These are phyloP conservation scores for Fraxinus angustifolia DNA, from an alignment of 305 asterid species.

Conservation along the genomic window DNA sequence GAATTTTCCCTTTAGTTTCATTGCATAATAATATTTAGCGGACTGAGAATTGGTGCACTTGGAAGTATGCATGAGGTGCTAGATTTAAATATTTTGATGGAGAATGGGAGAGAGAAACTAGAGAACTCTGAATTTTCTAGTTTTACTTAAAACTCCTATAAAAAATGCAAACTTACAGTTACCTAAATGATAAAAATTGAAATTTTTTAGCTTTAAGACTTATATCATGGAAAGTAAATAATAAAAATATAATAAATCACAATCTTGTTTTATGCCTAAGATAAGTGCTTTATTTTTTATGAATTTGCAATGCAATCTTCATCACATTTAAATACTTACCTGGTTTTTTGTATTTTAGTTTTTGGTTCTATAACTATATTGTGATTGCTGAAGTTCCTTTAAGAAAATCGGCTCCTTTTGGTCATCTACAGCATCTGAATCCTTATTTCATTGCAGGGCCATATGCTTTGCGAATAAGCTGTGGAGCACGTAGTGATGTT, in stretches of 20 bases:
- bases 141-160: neutral
- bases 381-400: constrained; percentile 2
- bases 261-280: neutral
- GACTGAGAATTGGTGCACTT: neutral
- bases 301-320: neutral
- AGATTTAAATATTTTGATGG: neutral
- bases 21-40: neutral
- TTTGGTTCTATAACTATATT: neutral
- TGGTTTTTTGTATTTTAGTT: neutral
- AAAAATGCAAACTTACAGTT: neutral
- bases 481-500: constrained; percentile 82
- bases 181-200: neutral
- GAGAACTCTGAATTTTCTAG: neutral
- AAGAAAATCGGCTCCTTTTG: neutral
- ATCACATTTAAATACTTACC: neutral
- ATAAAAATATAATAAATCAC: neutral
- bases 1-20: neutral
- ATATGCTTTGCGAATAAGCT: constrained; percentile 81
- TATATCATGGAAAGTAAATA: neutral
- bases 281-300: neutral
- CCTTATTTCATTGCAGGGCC: constrained; percentile 53
- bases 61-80: neutral
- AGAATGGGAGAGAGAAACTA: neutral
- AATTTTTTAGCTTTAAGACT: neutral
- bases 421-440: constrained; percentile 1